Percentiles rank a stretch among this genome's conserved stretches.
Conservation (phyloP, 164 flowering plant genomes). For the Macadamia tetraphylla region DNA sequence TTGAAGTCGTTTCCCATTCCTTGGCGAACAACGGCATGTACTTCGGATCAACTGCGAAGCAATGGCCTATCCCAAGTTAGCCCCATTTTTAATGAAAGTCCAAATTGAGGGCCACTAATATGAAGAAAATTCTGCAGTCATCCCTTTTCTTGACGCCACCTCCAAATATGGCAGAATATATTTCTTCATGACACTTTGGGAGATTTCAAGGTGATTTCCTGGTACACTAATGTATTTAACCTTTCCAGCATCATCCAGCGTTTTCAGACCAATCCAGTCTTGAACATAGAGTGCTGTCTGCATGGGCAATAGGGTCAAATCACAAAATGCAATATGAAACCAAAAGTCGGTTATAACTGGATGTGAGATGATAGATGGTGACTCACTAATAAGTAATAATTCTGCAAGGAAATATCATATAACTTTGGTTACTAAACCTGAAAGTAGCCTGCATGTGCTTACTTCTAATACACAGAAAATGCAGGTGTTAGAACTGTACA, state of each 20-base stretch:
- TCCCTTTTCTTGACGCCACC: constrained; percentile 9
- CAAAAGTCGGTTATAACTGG: not conserved
- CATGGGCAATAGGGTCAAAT: constrained; percentile 2
- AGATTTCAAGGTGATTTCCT: constrained; percentile 72
- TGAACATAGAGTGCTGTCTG: constrained; percentile 81
- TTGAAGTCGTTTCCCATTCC: no score
- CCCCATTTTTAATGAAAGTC: constrained; percentile 9
- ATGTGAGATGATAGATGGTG: not conserved
- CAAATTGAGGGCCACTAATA: constrained; percentile 18
- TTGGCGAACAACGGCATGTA: no score
- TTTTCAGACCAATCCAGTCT: constrained; percentile 85
- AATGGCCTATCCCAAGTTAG: no score
- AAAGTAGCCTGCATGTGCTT: no score
- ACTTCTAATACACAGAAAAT: no score
- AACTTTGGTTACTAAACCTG: not conserved
- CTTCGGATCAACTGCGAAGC: no score
- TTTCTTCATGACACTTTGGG: constrained; percentile 48
- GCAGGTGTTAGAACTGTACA: no score
- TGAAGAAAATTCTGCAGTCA: constrained; percentile 16
- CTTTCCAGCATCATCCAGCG: constrained; percentile 68
- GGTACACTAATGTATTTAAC: constrained; percentile 57
- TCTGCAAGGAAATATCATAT: not conserved
- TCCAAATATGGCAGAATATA: constrained; percentile 61
- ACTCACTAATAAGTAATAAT: not conserved
- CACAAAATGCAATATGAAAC: not conserved